Base-by-base conservation (phyloP, 805 yeast genomes). In the Blastobotrys peoriensis region DNA sequence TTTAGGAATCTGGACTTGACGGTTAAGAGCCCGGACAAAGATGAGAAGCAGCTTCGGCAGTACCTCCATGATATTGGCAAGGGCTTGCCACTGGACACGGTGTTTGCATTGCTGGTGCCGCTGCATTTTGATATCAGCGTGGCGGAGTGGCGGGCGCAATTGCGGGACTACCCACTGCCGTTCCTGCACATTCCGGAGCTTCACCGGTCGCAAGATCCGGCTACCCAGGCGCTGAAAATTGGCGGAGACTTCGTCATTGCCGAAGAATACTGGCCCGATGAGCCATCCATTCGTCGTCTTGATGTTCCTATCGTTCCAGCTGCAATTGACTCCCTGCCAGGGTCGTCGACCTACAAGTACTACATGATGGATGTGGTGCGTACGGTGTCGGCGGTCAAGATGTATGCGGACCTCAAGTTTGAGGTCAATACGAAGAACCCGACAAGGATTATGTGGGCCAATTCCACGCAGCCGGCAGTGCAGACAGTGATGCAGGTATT, bases 111-210 rank as follows among this genome's bases (percentile, higher is more conserved):
- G 16, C 59, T 82, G 58, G 55, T 88, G 2, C 97, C 97, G 0
- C 55, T 79, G 44, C 67, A 67, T 59, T 36, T 83, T 10, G 76
- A 80, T 44, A 65, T 85, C 41, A 69, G 65, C 13, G 67, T 85
- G 33, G 64, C 67, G 2, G 94, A 86, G 55, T 59, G 81, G 9
- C 66, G 93, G 47, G 71, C 79, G 54, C 91, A 85, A 58, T 54
- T 89, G 48, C 68, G 93, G 44, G 98, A 89, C 57, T 87, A 83
- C 57, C 97, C 97, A 0, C 57, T 91, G 13, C 97, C 98, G 0
- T 64, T 89, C 40, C 61, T 86, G 5, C 79, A 79, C 51, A 76
- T 89, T 49, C 96, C 96, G 0, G 64, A 69, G 10, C 65, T 70
- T 9, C 63, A 65, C 2, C 51, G 67, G 38, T 41, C 51, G 47